Evolutionary conservation across 306 rosid species (phyloP).

Genomic region (Citrullus amarus): DNA sequence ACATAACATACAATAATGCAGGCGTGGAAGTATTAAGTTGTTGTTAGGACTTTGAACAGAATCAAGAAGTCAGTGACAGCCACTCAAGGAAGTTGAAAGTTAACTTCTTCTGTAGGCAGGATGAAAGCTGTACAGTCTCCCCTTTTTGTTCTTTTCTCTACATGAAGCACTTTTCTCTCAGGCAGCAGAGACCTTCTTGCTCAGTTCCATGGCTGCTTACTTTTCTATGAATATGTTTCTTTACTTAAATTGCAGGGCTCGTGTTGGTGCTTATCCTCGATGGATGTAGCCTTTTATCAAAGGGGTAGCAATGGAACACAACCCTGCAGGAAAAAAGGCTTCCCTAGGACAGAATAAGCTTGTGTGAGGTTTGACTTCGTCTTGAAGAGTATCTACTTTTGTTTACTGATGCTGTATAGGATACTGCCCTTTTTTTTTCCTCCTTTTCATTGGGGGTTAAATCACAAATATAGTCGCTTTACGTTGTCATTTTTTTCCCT

Average conservation of each 20-base stretch:
- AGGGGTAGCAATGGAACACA: background rate
- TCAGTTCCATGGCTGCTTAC: slow-evolving; percentile 1
- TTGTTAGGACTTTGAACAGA: background rate
- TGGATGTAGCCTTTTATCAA: background rate
- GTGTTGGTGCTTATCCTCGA: background rate
- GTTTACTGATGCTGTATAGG: slow-evolving; percentile 11
- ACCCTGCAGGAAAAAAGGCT: slow-evolving; percentile 12
- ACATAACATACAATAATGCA: background rate
- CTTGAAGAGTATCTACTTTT: slow-evolving; percentile 12
- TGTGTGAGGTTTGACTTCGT: slow-evolving; percentile 17
- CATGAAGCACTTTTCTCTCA: background rate
- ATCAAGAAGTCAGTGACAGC: background rate
- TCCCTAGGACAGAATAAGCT: slow-evolving; percentile 8
- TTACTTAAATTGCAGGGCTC: slow-evolving; percentile 9
- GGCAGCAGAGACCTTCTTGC: slow-evolving; percentile 6
- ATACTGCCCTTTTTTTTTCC: background rate
- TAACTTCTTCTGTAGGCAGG: slow-evolving; percentile 34
- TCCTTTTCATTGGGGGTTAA: background rate
- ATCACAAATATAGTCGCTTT: background rate
- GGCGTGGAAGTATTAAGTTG: slow-evolving; percentile 2
- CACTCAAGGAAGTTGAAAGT: slow-evolving; percentile 15
- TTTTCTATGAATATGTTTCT: background rate
- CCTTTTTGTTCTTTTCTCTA: slow-evolving; percentile 19
- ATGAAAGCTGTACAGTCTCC: slow-evolving; percentile 27
- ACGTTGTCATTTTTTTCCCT: background rate